These are phyloP conservation scores for Neospora caninum DNA, from an alignment of 169 alveolate genomes.

Conservation along the genomic window DNA sequence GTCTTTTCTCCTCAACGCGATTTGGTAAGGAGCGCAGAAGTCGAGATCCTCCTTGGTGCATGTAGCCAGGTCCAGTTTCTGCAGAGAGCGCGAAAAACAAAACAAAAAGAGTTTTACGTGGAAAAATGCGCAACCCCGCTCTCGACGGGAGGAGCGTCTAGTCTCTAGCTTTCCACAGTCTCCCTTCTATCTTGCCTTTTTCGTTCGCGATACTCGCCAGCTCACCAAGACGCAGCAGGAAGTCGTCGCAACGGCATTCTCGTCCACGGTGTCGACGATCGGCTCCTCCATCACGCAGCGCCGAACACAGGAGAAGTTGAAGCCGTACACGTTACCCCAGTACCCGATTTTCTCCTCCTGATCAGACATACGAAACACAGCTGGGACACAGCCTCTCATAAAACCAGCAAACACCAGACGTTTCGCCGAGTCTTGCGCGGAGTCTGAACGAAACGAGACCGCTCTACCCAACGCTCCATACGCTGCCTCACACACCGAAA, in stretches of 20 bases:
- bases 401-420: too few species aligned
- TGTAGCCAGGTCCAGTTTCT: conserved; percentile 91
- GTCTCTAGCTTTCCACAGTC: not conserved
- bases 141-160: too few species aligned
- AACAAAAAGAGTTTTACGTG: not conserved
- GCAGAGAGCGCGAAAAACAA: conserved; percentile 68
- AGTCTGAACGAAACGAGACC: too few species aligned
- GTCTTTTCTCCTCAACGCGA: conserved; percentile 79
- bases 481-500: too few species aligned
- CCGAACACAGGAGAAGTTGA: conserved; percentile 93
- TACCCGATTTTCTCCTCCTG: conserved; percentile 89
- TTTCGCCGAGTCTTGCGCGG: too few species aligned
- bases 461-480: too few species aligned
- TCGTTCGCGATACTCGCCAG: not conserved
- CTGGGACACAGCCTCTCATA: too few species aligned
- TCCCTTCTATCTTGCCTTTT: not conserved
- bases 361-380: not conserved
- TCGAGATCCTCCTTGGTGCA: conserved; percentile 92
- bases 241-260: conserved; percentile 86
- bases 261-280: conserved; percentile 91
- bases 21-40: conserved; percentile 85
- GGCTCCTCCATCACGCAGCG: conserved; percentile 93
- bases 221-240: conserved; percentile 80
- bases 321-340: conserved; percentile 97
- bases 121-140: too few species aligned